Evolutionary conservation across 805 yeast genomes (phyloP), one percentile per base, ranked within the genome.

Genomic region (Lipomyces kockii): DNA sequence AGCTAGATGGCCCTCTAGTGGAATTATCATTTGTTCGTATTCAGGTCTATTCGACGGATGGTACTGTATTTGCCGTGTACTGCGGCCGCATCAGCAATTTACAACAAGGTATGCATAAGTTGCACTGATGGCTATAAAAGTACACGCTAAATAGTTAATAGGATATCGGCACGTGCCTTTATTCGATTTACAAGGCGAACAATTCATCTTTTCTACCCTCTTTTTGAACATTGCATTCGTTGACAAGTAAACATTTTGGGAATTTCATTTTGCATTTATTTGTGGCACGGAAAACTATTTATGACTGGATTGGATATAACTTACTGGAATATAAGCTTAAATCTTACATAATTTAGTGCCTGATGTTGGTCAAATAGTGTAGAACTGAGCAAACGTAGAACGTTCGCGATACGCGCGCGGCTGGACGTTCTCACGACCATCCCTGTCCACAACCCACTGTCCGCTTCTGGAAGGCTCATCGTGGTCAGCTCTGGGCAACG

Each of bases 121-220:
- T 3, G 27, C 14, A 39, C 29, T 22, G 14, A 35, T 53, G 49
- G 17, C 12, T 32, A 17, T 22, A 20, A 8, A 14, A 7, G 8
- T 6, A 7, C 29, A 34, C 22, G 22, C 25, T 20, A 20, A 17
- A 20, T 25, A 17, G n/a, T 34, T n/a, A 25, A 29, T 34, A 60
- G 72, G 74, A 17, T 95, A 88, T 77, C 83, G 98, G 60, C 95
- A 92, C 75, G 77, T 92, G 17, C 92, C 93, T 0, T 78, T 95
- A 14, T 86, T 85, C 74, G 97, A 91, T 76, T 73, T 82, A 34
- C 86, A 87, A 69, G 98, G 99, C 1, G 97, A 93, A 76, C 91
- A 89, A 74, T 86, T 83, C 72, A 82, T 85, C 1, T 87, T 86
- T 71, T 86, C 89, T 4, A 84, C 87, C 0, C 71, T 86, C 34